Percentiles rank a stretch among this genome's conserved stretches.
Evolutionary conservation across 805 yeast genomes (phyloP).

Genomic region (Cyberlindnera xishuangbannaensis): DNA sequence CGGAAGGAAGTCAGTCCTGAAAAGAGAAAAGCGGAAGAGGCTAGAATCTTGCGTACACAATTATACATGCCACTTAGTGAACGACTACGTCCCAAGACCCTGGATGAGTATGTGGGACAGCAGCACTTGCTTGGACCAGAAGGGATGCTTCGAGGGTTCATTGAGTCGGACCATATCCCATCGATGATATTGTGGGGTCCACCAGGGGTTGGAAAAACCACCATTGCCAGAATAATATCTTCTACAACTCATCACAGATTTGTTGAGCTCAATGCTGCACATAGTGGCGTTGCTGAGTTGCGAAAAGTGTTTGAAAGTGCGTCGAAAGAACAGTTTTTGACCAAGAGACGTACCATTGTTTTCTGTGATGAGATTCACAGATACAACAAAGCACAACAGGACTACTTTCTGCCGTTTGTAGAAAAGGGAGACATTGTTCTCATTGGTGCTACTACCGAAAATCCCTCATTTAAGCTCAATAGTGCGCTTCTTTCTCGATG

Average conservation of each 20-base stretch:
- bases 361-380: constrained; percentile 94
- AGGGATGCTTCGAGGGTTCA: constrained; percentile 63
- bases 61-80: constrained; percentile 56
- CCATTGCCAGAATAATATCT: constrained; percentile 57
- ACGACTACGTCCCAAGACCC: constrained; percentile 65
- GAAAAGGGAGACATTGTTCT: constrained; percentile 78
- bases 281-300: constrained; percentile 60
- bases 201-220: constrained; percentile 90
- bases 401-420: constrained; percentile 72
- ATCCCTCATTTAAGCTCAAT: constrained; percentile 78
- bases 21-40: constrained; percentile 12
- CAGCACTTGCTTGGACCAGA: constrained; percentile 57
- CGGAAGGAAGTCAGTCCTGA: not conserved
- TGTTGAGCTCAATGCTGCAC: constrained; percentile 82
- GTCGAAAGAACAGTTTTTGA: constrained; percentile 30
- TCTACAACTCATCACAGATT: constrained; percentile 38
- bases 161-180: constrained; percentile 60
- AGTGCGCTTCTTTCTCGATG: constrained; percentile 83
- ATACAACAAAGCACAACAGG: constrained; percentile 83
- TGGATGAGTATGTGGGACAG: constrained; percentile 82
- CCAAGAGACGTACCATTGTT: constrained; percentile 55
- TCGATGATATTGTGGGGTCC: constrained; percentile 93
- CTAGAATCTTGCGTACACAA: constrained; percentile 13
- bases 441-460: constrained; percentile 97
- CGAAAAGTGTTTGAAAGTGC: constrained; percentile 48